Evolutionary conservation across 2,329 filamentous ascomycete genomes (phyloP).

Genomic region (Fusarium anguioides): DNA sequence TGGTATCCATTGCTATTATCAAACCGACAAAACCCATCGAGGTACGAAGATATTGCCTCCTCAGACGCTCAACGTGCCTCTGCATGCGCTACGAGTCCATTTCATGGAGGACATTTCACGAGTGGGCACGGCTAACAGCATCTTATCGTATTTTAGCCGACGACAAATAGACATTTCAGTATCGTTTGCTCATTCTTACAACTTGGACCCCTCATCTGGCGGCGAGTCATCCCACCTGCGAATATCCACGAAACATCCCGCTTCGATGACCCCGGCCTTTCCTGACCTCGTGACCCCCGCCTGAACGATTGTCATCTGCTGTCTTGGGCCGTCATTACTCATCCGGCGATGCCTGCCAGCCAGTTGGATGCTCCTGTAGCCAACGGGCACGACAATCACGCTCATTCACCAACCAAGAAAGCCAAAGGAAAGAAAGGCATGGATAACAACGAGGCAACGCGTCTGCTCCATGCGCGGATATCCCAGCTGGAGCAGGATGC

Average conservation of each 20-base stretch:
- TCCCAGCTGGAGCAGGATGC: conserved; percentile 94
- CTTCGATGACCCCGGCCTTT: conserved; percentile 39
- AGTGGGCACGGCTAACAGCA: conserved; percentile 35
- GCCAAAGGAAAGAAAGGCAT: conserved; percentile 84
- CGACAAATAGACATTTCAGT: conserved; percentile 14
- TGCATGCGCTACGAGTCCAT: conserved; percentile 30
- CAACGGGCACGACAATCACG: conserved; percentile 56
- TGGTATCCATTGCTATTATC: conserved; percentile 30
- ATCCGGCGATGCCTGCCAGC: conserved; percentile 53
- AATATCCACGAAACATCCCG: conserved; percentile 29
- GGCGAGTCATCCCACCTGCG: conserved; percentile 26
- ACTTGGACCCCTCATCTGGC: conserved; percentile 22
- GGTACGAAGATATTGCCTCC: conserved; percentile 36
- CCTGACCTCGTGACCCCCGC: conserved; percentile 39
- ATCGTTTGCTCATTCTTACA: conserved; percentile 10
- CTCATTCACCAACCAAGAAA: conserved; percentile 71
- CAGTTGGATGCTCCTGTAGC: conserved; percentile 56
- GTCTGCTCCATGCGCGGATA: conserved; percentile 91
- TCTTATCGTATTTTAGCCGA: conserved; percentile 25
- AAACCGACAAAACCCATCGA: conserved; percentile 12
- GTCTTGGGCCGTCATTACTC: conserved; percentile 28
- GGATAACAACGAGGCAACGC: conserved; percentile 89
- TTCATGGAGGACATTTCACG: conserved; percentile 34
- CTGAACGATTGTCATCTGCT: conserved; percentile 28
- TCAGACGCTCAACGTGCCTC: conserved; percentile 22